phyloP scores from a whole-genome alignment of 148 eudicot species.

The Cornus kousa region DNA sequence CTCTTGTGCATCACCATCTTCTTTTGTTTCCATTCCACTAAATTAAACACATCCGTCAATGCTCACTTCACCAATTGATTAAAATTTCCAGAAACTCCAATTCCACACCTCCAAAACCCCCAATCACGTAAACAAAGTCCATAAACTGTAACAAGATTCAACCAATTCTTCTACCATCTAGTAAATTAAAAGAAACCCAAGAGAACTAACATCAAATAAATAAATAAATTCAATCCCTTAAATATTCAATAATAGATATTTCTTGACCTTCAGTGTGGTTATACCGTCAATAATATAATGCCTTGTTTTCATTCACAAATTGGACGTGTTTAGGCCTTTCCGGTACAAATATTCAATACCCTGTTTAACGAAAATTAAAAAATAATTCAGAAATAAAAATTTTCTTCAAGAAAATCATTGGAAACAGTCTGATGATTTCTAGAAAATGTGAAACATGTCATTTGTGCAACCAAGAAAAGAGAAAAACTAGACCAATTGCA shows the following conservation, averaged over 20 bases:
- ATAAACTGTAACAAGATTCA: background rate
- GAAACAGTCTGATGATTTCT: background rate
- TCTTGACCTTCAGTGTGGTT: background rate
- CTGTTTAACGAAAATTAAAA: background rate
- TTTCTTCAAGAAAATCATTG: background rate
- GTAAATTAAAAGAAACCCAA: background rate
- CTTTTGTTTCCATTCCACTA: constrained; percentile 49
- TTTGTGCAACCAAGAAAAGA: background rate
- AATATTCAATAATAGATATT: too few relatives aligned
- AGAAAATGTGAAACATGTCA: background rate
- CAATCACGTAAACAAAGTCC: constrained; percentile 4
- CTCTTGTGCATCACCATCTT: constrained; percentile 35
- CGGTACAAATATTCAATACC: background rate
- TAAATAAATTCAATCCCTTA: background rate
- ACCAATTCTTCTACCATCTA: background rate
- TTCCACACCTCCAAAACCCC: constrained; percentile 6
- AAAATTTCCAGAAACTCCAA: constrained; percentile 9
- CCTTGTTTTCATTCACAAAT: background rate
- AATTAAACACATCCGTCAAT: constrained; percentile 21
- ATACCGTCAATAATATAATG: too few relatives aligned
- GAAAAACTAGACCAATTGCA: background rate
- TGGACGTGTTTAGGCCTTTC: background rate
- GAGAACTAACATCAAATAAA: background rate
- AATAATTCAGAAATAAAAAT: background rate
- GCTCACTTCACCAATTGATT: constrained; percentile 18